Base-by-base conservation (phyloP, 78 protist species). In the Protostelium mycophagum region DNA sequence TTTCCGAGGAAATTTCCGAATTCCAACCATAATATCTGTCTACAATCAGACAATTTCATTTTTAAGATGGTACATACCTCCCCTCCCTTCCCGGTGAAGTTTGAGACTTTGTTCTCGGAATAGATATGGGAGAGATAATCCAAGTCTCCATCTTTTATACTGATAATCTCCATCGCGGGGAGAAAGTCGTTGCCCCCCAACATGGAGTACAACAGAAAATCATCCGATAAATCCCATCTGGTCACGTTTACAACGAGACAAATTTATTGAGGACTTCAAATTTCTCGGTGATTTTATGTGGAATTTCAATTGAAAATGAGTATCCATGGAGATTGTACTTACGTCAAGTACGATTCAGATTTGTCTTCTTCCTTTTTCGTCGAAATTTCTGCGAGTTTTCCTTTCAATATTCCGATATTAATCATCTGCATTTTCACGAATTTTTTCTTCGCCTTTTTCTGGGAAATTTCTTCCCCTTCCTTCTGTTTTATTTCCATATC, bases 151-250 rank as follows among this genome's bases (percentile, higher is more conserved):
- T 94, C 96, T 31, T 88, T 88, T 88, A 99, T 99, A 35, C 96
- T 96, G 34, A 99, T 85, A 28, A 96, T 87, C 0, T 99, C 99
- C 28, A 98, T 35, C 90, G 96, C 98, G 1, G 99, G 99, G 28
- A 98, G 91, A 89, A 99, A 99, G 89, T 99, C 99, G 91, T 99
- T 99, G 16, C 99, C 99, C 1, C 94, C 97, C 36, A 99, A 96
- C 93, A 97, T 96, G 96, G 99, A 98, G 1, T 98, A 38, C 37
- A 98, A 96, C 83, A 99, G 93, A 63, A 96, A 98, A 88, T 99
- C 99, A 87, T 99, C 99, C 28, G 98, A 39, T 28, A 97, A 10
- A 25, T 51, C 73, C 31, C 5, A 51, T 16, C 73, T 51, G 16
- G 31, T 5, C 73, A 51, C 31, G 73, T 51, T 5, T 25, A 16